Conservation (phyloP, 768 basidiomycete genomes). For the Boletellus sp. region DNA sequence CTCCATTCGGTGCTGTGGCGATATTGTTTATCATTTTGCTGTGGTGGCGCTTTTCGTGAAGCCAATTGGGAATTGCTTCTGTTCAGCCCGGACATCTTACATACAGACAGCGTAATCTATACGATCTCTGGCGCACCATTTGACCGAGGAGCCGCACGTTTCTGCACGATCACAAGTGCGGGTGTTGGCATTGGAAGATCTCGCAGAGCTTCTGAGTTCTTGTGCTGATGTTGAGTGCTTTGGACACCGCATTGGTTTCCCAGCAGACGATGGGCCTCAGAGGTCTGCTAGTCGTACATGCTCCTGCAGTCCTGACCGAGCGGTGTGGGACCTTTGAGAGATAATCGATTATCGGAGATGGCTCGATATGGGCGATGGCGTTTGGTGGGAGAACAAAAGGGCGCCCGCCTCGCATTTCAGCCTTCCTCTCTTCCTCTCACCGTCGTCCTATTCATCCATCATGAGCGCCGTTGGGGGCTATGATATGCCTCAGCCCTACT, state of each 20-base stretch:
- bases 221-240: too few relatives aligned
- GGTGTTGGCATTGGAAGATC: too few relatives aligned
- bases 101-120: conserved; percentile 29
- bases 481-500: conserved; percentile 29
- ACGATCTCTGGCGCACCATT: conserved; percentile 5
- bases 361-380: conserved; percentile 29
- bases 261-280: too few relatives aligned
- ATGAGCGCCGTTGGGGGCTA: conserved; percentile 24
- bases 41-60: conserved; percentile 74
- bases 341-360: conserved; percentile 22
- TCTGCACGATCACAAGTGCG: background rate
- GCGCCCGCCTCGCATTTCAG: background rate
- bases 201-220: too few relatives aligned
- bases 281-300: too few relatives aligned
- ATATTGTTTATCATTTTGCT: conserved; percentile 75
- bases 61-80: conserved; percentile 6
- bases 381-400: conserved; percentile 20
- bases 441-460: conserved; percentile 10
- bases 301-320: too few relatives aligned
- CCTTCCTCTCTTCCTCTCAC: conserved; percentile 13
- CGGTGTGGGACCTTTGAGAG: too few relatives aligned
- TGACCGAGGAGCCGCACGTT: background rate
- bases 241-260: too few relatives aligned
- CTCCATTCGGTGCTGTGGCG: conserved; percentile 80
- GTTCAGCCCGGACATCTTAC: conserved; percentile 22